Conservation (phyloP, 140 eudicot species). For the Senecio squalidus region DNA sequence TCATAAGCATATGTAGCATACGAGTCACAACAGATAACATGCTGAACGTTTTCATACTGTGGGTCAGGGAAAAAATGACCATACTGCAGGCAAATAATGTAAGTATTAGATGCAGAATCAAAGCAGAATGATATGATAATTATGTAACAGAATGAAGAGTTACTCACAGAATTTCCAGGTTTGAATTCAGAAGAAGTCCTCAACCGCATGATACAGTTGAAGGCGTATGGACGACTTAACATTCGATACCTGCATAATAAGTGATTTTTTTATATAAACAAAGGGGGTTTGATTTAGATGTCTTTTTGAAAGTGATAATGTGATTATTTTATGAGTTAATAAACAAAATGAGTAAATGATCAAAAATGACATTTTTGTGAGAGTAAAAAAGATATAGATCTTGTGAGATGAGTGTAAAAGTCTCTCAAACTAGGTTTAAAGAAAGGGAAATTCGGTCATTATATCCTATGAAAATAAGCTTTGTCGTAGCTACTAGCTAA, state of each 20-base stretch:
- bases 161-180: slow-evolving; percentile 80
- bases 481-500: no score
- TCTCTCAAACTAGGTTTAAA: no score
- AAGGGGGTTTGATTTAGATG: no score
- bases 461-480: no score
- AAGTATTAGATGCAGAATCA: slow-evolving; percentile 9
- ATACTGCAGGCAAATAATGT: slow-evolving; percentile 49
- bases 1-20: slow-evolving; percentile 97
- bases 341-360: no score
- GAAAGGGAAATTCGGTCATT: no score
- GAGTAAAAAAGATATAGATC: no score
- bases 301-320: no score
- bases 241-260: slow-evolving; percentile 79
- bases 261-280: neutral
- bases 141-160: neutral
- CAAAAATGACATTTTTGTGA: no score
- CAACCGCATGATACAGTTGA: slow-evolving; percentile 79
- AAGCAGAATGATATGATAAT: neutral
- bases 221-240: slow-evolving; percentile 93
- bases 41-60: slow-evolving; percentile 96
- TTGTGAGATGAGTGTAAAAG: no score
- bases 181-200: slow-evolving; percentile 87
- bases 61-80: slow-evolving; percentile 99
- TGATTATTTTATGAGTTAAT: no score
- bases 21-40: slow-evolving; percentile 90